Evolutionary conservation across 495 filamentous ascomycete species (phyloP).

Genomic region (Trichoderma virens): DNA sequence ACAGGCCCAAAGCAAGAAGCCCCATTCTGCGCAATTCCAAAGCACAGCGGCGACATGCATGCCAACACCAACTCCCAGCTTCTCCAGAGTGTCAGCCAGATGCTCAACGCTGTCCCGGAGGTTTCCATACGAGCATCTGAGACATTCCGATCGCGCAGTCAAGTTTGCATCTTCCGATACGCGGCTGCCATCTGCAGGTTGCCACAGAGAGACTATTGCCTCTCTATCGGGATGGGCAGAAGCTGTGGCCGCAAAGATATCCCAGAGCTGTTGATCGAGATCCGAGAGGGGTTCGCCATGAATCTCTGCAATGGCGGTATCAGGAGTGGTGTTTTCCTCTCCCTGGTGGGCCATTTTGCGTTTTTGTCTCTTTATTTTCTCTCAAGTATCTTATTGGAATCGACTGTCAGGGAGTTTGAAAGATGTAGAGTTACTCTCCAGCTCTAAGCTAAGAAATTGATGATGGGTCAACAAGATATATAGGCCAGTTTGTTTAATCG

Average conservation of each 20-base stretch:
- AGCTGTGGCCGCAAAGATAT: conserved; percentile 14
- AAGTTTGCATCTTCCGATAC: not conserved
- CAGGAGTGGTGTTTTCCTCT: not conserved
- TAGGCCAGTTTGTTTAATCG: not conserved
- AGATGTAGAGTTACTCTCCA: not conserved
- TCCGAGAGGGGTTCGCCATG: conserved; percentile 12
- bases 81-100: conserved; percentile 11
- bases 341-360: not conserved
- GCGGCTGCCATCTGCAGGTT: not conserved
- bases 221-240: conserved; percentile 11
- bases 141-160: not conserved
- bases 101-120: conserved; percentile 10
- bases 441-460: not conserved
- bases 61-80: conserved; percentile 9
- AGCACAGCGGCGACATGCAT: conserved; percentile 20
- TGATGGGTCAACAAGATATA: not conserved
- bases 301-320: conserved; percentile 11
- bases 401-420: not conserved
- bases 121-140: conserved; percentile 15
- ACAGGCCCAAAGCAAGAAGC: conserved; percentile 25
- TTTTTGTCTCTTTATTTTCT: no score
- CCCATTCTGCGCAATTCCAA: conserved; percentile 28
- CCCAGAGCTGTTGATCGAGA: conserved; percentile 14
- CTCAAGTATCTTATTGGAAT: no score
- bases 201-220: conserved; percentile 19